Evolutionary conservation across 352 stramenopile species (phyloP).

Genomic region (Globisporangium spiculum): DNA sequence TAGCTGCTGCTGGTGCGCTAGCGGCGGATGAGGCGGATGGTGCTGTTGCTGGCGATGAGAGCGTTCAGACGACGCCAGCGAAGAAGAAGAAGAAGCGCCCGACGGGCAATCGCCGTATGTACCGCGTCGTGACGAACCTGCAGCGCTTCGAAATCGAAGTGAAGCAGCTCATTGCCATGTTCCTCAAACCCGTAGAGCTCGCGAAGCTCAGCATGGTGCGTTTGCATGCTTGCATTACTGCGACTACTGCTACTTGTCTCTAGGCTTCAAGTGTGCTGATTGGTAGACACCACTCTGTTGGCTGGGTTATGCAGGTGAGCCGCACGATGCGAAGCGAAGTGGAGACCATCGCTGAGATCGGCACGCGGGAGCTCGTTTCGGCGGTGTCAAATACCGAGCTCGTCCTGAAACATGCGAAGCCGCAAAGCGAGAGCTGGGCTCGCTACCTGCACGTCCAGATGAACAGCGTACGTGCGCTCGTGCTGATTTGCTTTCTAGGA

Average conservation of each 20-base stretch:
- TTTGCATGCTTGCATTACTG: not conserved
- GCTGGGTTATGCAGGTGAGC: slow-evolving; percentile 38
- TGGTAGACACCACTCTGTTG: not conserved
- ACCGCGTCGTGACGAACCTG: slow-evolving; percentile 40
- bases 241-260: not conserved
- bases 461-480: slow-evolving; percentile 43
- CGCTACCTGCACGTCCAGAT: slow-evolving; percentile 71
- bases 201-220: slow-evolving; percentile 60
- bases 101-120: slow-evolving; percentile 6
- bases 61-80: not conserved
- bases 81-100: slow-evolving; percentile 10
- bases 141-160: slow-evolving; percentile 46
- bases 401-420: slow-evolving; percentile 51
- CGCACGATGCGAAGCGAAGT: slow-evolving; percentile 36
- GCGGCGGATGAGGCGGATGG: not conserved
- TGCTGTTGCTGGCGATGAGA: not conserved
- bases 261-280: not conserved
- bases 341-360: slow-evolving; percentile 49
- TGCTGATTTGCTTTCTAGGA: not conserved
- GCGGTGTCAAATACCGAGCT: slow-evolving; percentile 26
- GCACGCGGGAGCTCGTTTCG: slow-evolving; percentile 35
- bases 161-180: slow-evolving; percentile 45
- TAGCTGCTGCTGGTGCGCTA: not conserved
- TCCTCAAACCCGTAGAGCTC: slow-evolving; percentile 38
- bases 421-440: slow-evolving; percentile 49